Evolutionary conservation across 345 rosid genomes (phyloP).

Genomic region (Melastoma malabathricum): DNA sequence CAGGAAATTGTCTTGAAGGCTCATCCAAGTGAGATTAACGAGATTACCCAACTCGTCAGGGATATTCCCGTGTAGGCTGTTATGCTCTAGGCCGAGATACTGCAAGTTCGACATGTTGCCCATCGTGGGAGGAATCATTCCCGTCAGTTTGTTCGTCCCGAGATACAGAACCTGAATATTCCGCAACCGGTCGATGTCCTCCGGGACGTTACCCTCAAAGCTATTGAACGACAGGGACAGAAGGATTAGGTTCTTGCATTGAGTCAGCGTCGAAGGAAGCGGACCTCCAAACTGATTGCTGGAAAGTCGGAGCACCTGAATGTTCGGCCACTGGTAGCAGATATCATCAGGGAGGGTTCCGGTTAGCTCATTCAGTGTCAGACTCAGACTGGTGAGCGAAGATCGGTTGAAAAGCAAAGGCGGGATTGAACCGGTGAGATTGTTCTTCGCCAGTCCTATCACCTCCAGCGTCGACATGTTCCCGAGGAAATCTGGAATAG

Average conservation of each 20-base stretch:
- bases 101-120: neutral
- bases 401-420: neutral
- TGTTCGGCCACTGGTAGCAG: neutral
- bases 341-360: conserved; percentile 1
- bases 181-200: neutral
- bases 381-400: neutral
- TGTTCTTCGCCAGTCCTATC: neutral
- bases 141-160: neutral
- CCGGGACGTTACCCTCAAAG: neutral
- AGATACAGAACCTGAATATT: neutral
- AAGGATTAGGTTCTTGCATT: neutral
- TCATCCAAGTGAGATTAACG: neutral
- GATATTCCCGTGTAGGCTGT: neutral
- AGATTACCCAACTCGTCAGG: neutral
- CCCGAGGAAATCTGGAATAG: neutral
- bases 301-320: neutral
- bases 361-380: neutral
- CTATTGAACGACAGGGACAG: neutral
- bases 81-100: neutral
- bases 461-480: conserved; percentile 1
- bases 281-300: neutral
- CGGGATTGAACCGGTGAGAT: neutral
- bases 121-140: neutral
- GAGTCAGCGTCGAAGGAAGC: neutral
- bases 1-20: neutral